Base-by-base conservation (phyloP, 1,139 yeast genomes). In the Taphrina flavorubra region DNA sequence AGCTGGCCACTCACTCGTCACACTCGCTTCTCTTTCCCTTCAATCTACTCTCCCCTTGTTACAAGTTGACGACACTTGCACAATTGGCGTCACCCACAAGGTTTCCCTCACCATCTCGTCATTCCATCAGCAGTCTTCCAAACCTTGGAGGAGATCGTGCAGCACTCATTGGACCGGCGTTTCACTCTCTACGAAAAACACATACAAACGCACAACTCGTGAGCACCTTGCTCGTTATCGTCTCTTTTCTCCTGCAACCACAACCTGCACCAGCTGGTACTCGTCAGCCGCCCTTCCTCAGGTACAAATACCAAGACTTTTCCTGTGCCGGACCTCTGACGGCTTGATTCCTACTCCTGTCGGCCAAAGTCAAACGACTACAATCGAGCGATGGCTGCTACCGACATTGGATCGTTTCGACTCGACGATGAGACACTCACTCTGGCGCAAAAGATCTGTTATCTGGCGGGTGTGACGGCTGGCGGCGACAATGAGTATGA, bases 401-500 rank as follows among this genome's bases (percentile, higher is more conserved):
- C 37, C 8, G 67, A 63, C 8, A 46, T 63, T 13, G 67, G 49
- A 2, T 34, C n/a, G 39, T n/a, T 55, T 7, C 46, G 55, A 16
- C 56, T 63, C 2, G 56, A 37, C 20, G 67, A 63, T 39, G 61
- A 42, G 6, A 37, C 67, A 6, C 16, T 53, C 39, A 55, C 56
- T 3, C 31, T 39, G 11, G 67, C 67, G 13, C 67, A 63, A 46
- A 63, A 63, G 47, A 47, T 63, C 14, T 63, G 67, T 56, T 63
- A 55, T n/a, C 39, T 63, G 25, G 16, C 42, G 11, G 67, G 67
- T 20, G 37, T 46, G 18, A 47, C 57, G 13, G 69, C 72, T 20
- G 59, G 65, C 40, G 76, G 78, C 13, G 79, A 74, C 4, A 79
- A 79, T 68, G 83, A 77, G n/a, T 83, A 79, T 76, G 76, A 79